These are phyloP conservation scores for Garcia nutans DNA, from an alignment of 345 rosid species.

Conservation along the genomic window DNA sequence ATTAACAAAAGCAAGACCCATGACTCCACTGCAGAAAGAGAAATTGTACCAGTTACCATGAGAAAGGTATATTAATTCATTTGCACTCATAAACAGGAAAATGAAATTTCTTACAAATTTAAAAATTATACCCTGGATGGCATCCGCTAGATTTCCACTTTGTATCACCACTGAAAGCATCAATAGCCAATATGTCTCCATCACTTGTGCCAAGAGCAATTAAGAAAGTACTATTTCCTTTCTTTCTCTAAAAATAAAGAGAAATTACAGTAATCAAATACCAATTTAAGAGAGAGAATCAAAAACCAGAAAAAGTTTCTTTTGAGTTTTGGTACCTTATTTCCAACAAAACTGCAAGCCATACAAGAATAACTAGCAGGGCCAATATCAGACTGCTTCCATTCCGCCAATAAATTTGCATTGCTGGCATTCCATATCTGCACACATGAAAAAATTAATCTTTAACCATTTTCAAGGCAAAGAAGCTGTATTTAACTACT, in stretches of 20 bases:
- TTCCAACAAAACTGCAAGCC: conserved; percentile 33
- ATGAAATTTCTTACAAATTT: not conserved
- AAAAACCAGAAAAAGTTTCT: not conserved
- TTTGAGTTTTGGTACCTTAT: conserved; percentile 31
- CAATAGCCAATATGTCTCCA: conserved; percentile 40
- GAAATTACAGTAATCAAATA: conserved; percentile 4
- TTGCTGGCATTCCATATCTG: conserved; percentile 46
- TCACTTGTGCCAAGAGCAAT: conserved; percentile 46
- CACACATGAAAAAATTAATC: not conserved
- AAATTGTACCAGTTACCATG: not conserved
- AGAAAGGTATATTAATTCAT: too few species aligned
- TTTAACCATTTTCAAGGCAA: not conserved
- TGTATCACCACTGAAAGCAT: conserved; percentile 33
- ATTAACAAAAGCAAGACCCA: conserved; percentile 39
- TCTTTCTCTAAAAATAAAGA: conserved; percentile 26
- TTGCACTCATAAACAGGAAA: not conserved
- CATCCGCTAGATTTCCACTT: conserved; percentile 38
- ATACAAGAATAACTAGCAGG: conserved; percentile 31
- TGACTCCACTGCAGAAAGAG: conserved; percentile 37
- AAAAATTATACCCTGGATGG: conserved; percentile 38
- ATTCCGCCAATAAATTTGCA: conserved; percentile 38
- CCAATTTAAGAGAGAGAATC: not conserved
- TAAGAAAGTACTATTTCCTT: conserved; percentile 25
- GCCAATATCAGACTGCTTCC: conserved; percentile 31
- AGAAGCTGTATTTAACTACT: not conserved